These are phyloP conservation scores for Lagenaria siceraria DNA, from an alignment of 306 rosid species.

Conservation along the genomic window DNA sequence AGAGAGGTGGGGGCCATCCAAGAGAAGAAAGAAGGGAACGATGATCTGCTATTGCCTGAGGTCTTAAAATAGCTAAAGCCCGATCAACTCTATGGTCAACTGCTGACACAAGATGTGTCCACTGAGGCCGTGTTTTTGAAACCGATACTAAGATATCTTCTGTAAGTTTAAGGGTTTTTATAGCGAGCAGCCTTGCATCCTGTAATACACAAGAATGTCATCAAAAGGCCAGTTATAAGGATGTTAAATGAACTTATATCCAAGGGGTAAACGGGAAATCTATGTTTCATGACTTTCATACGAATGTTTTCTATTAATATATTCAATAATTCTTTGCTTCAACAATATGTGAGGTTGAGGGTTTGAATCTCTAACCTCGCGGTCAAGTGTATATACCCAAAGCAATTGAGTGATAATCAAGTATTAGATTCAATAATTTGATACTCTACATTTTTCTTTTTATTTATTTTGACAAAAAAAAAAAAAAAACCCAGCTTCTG, in stretches of 20 bases:
- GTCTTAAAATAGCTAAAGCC: constrained; percentile 79
- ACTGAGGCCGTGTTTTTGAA: constrained; percentile 52
- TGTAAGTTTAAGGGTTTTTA: constrained; percentile 43
- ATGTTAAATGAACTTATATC: background rate
- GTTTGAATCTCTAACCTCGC: too few relatives aligned
- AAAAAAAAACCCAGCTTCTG: background rate
- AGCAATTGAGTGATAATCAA: too few relatives aligned
- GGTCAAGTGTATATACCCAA: too few relatives aligned
- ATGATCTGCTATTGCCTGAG: constrained; percentile 81
- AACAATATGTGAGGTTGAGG: too few relatives aligned
- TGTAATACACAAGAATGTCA: constrained; percentile 26
- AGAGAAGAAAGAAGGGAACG: constrained; percentile 71
- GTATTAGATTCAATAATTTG: background rate
- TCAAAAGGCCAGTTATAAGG: constrained; percentile 1
- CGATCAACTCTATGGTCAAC: constrained; percentile 94
- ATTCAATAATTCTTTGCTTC: too few relatives aligned
- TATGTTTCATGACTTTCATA: background rate
- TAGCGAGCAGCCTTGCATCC: constrained; percentile 55
- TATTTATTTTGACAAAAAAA: background rate
- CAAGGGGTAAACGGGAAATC: background rate
- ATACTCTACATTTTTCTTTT: background rate
- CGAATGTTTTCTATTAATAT: background rate
- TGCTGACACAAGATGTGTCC: constrained; percentile 71
- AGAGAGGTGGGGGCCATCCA: constrained; percentile 93
- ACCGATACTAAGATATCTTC: constrained; percentile 59